Evolutionary conservation across 2,329 filamentous ascomycete species (phyloP).

Genomic region (Fusarium robinianum): DNA sequence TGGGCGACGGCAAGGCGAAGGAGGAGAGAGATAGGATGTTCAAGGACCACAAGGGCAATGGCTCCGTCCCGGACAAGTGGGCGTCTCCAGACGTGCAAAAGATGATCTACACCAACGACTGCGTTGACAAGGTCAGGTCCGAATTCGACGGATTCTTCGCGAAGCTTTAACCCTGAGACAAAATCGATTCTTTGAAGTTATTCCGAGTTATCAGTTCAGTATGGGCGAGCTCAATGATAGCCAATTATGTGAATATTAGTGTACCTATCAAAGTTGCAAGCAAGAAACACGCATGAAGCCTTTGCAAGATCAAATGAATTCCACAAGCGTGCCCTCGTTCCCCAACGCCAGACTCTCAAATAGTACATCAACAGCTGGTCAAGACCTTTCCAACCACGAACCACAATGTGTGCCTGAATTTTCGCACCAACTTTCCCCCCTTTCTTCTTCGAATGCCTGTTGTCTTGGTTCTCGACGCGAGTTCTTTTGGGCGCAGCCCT

Average conservation of each 20-base stretch:
- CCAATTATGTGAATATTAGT: conserved; percentile 28
- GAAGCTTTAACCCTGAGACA: conserved; percentile 7
- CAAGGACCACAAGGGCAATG: conserved; percentile 54
- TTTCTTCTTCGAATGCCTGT: no score
- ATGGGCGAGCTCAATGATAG: background rate
- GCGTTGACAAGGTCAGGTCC: conserved; percentile 50
- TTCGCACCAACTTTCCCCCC: no score
- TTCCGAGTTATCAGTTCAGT: conserved; percentile 2
- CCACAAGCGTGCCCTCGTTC: no score
- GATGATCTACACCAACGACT: conserved; percentile 68
- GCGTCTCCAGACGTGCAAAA: conserved; percentile 70
- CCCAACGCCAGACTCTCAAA: no score
- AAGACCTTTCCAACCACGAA: no score
- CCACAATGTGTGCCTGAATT: no score
- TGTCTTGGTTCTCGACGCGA: no score
- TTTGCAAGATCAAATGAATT: conserved; percentile 13
- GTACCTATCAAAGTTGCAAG: conserved; percentile 27
- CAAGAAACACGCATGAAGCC: conserved; percentile 24
- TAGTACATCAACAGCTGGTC: no score
- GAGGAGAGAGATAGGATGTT: conserved; percentile 63
- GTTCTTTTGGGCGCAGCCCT: no score
- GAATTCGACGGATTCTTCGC: conserved; percentile 32
- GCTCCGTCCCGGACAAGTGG: conserved; percentile 68
- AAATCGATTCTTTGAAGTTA: background rate
- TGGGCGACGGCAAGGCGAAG: conserved; percentile 61